phyloP scores from a whole-genome alignment of 805 yeast species.

The Saccharomyces paradoxus region DNA sequence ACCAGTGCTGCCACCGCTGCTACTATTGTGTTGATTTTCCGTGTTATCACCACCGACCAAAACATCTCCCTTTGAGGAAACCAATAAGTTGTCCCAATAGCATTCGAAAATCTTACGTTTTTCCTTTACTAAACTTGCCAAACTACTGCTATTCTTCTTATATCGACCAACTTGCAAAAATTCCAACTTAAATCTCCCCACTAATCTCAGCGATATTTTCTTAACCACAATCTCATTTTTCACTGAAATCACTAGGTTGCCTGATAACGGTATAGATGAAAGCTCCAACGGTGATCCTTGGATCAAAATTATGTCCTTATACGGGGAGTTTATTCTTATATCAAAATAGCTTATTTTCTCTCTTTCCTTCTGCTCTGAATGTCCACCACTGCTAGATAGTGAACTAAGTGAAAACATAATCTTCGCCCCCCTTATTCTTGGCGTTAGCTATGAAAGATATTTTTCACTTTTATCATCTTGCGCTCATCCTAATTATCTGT shows the following conservation, averaged over 20 bases:
- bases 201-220: constrained; percentile 50
- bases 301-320: constrained; percentile 59
- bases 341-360: constrained; percentile 23
- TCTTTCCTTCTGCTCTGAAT: not conserved
- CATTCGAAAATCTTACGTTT: constrained; percentile 60
- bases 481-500: not conserved
- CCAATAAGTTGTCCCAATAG: constrained; percentile 55
- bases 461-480: not conserved
- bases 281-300: constrained; percentile 74
- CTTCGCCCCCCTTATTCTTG: not conserved
- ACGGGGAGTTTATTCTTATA: constrained; percentile 31
- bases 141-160: constrained; percentile 26
- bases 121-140: constrained; percentile 38
- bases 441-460: not conserved
- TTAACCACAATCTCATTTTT: constrained; percentile 60
- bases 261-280: constrained; percentile 63
- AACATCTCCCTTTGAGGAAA: constrained; percentile 26
- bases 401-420: not conserved
- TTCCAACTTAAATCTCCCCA: constrained; percentile 57
- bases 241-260: constrained; percentile 63
- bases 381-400: not conserved
- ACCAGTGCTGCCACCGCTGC: not conserved
- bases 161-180: constrained; percentile 39
- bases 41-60: constrained; percentile 10
- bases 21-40: not conserved